phyloP scores from a whole-genome alignment of 768 basidiomycete species.

The Agrocybe pediades region DNA sequence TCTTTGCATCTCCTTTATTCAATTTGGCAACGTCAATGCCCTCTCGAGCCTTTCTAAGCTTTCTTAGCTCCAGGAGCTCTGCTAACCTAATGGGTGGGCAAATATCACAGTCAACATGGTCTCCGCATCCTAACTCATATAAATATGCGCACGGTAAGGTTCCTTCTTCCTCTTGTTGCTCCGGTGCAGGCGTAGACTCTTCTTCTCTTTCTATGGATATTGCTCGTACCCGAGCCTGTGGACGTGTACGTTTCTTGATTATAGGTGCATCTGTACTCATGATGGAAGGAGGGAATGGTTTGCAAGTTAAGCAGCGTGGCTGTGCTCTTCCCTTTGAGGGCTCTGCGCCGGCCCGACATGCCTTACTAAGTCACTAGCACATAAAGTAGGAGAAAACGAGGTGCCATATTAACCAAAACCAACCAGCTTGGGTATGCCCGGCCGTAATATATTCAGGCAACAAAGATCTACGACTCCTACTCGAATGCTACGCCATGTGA shows the following conservation, averaged over 20 bases:
- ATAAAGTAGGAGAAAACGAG: too few relatives aligned
- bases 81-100: slow-evolving; percentile 54
- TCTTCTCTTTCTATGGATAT: slow-evolving; percentile 43
- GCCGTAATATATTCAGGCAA: neutral
- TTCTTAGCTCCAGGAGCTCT: slow-evolving; percentile 84
- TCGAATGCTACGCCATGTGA: neutral
- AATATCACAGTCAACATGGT: neutral
- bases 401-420: too few relatives aligned
- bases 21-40: slow-evolving; percentile 88
- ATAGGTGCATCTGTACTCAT: slow-evolving; percentile 30
- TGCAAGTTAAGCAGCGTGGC: slow-evolving; percentile 8
- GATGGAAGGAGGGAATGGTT: neutral
- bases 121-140: neutral
- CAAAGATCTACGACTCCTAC: neutral
- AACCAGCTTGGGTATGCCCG: too few relatives aligned
- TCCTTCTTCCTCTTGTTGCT: slow-evolving; percentile 46
- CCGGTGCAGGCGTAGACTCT: slow-evolving; percentile 33
- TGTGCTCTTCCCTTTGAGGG: slow-evolving; percentile 13
- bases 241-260: slow-evolving; percentile 78
- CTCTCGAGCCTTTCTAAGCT: slow-evolving; percentile 66
- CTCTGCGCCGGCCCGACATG: too few relatives aligned
- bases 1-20: slow-evolving; percentile 80
- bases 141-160: slow-evolving; percentile 49
- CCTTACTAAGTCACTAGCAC: too few relatives aligned
- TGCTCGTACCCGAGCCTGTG: slow-evolving; percentile 59